phyloP scores from a whole-genome alignment of 2,329 filamentous ascomycete genomes.

The Macrophomina pseudophaseolina region DNA sequence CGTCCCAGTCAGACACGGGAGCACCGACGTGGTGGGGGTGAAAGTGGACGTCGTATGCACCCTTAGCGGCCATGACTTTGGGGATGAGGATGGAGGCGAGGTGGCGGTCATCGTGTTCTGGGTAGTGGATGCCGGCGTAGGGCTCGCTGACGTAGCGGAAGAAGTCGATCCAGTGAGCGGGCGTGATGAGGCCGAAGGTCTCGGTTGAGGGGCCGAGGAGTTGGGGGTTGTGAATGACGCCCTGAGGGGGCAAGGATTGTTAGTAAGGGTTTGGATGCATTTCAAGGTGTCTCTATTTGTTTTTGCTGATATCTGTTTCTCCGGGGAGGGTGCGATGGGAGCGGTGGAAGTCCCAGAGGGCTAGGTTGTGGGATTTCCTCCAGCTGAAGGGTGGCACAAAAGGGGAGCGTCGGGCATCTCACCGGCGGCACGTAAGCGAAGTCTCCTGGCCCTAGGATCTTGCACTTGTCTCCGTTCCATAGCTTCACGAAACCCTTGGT shows the following conservation, averaged over 20 bases:
- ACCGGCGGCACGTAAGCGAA: constrained; percentile 65
- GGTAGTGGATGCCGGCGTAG: constrained; percentile 56
- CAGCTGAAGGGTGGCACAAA: no score
- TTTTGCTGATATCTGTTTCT: no score
- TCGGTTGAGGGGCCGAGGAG: constrained; percentile 61
- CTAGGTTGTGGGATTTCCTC: no score
- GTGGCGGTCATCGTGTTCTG: constrained; percentile 59
- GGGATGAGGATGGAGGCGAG: constrained; percentile 57
- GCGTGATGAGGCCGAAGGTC: constrained; percentile 59
- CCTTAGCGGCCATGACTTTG: constrained; percentile 59
- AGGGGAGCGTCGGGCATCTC: constrained; percentile 29
- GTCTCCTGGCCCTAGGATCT: constrained; percentile 60
- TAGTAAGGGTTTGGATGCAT: not conserved
- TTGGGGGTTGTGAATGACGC: constrained; percentile 61
- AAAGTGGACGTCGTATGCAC: constrained; percentile 62
- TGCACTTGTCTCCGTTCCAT: constrained; percentile 63
- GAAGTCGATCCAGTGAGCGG: constrained; percentile 66
- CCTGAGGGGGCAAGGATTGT: constrained; percentile 38
- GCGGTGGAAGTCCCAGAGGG: no score
- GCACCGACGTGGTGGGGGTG: constrained; percentile 55
- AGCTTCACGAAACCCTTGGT: constrained; percentile 62
- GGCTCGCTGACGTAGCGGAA: constrained; percentile 63
- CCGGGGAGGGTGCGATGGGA: no score
- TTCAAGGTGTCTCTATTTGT: not conserved
- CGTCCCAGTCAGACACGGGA: constrained; percentile 39